Conservation (phyloP, 495 filamentous ascomycete species). For the Neurospora tetrasperma region DNA sequence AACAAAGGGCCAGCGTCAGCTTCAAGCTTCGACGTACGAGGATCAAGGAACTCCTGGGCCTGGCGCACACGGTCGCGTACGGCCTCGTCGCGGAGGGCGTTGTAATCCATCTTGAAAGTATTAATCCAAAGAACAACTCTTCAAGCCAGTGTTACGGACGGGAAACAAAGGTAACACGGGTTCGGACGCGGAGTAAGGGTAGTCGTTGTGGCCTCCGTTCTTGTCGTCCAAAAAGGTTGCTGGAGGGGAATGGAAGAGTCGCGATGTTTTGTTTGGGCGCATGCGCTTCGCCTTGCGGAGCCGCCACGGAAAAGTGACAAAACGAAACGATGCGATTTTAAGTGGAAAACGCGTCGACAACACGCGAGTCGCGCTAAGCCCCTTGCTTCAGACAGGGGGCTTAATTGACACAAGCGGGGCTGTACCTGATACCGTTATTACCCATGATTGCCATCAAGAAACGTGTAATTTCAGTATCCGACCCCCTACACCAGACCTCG, state of each 20-base stretch:
- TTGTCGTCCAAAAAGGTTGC: conserved; percentile 1
- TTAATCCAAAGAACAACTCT: not conserved
- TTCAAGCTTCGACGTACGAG: conserved; percentile 40
- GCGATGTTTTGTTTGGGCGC: conserved; percentile 1
- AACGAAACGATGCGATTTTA: not conserved
- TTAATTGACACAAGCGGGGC: conserved; percentile 19
- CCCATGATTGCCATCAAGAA: too few relatives aligned
- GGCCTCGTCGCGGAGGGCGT: conserved; percentile 71
- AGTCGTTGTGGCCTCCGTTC: not conserved
- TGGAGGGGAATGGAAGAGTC: not conserved
- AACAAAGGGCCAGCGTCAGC: not conserved
- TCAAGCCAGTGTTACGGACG: not conserved
- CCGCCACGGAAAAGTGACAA: conserved; percentile 5
- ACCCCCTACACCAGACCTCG: not conserved
- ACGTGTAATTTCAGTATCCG: not conserved
- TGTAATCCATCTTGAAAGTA: conserved; percentile 51
- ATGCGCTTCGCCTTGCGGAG: not conserved
- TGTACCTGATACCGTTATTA: not conserved
- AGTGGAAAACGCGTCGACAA: conserved; percentile 18
- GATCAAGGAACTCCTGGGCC: conserved; percentile 78
- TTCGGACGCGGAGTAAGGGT: conserved; percentile 6
- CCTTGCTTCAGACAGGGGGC: conserved; percentile 14
- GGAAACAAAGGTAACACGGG: not conserved
- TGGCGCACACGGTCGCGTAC: conserved; percentile 69
- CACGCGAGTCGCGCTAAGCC: conserved; percentile 16